Base-by-base conservation (phyloP, 2,329 filamentous ascomycete genomes). In the Cladosporium sp. region DNA sequence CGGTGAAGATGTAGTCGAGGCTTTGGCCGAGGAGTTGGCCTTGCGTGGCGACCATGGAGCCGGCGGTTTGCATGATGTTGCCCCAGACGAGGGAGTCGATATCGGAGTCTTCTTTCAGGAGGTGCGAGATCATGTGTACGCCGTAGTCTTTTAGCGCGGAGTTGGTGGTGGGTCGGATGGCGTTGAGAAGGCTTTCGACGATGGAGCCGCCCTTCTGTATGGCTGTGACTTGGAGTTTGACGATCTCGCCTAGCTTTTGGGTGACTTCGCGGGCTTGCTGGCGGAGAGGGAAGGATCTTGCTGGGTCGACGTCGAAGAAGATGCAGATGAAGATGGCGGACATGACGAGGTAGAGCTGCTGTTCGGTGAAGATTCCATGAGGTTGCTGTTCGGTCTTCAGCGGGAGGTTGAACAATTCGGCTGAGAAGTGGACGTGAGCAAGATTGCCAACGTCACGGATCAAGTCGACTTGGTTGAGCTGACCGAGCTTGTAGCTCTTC, bases 11-110 rank as follows among this genome's bases (percentile, higher is more conserved):
- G 60, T 75, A 79, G 57, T 82, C 79, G 42, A 83, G 61, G 20
- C 72, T 77, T 55, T 82, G 78, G 0, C 69, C 74, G 57, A 82
- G 80, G 18, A 81, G 71, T 52, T 80, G 77, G 7, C 75, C 77
- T 58, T 82, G 78, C 50, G 79, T 80, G 2, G 74, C 69, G 3
- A 79, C 76, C 66, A 78, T 76, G 32, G 76, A 76, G 20, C 75
- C 77, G 1, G 77, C 77, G 0, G 78, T 80, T 27, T 78, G 78
- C 36, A 83, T 69, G 48, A 82, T 75, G 49, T 81, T 75, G 35
- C 74, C 75, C 73, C 75, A 79, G 25, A 80, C 77, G 20, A 81
- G 68, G 16, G 78, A 71, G 20, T 76, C 66, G 5, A 73, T 62
- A 1, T 72, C 67, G 50, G 73, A 67, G 7, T 72, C 69, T 7